phyloP scores from a whole-genome alignment of 2,329 filamentous ascomycete species.

The Aureobasidium sp. region DNA sequence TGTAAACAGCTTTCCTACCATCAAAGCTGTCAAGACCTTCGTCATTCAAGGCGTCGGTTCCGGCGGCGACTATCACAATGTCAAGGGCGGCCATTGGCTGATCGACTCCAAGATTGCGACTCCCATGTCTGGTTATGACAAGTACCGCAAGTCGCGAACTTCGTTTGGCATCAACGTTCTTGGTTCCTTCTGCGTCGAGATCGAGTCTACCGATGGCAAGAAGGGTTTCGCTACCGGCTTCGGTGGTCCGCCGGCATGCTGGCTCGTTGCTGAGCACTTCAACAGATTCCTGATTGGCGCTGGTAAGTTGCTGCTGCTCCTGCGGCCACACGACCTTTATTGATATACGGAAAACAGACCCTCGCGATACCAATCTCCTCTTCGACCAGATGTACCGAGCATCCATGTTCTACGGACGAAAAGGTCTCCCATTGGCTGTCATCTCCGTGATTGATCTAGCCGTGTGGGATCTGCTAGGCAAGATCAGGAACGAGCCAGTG shows the following conservation, averaged over 20 bases:
- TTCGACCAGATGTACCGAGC: slow-evolving; percentile 96
- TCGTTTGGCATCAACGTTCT: slow-evolving; percentile 95
- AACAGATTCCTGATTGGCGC: slow-evolving; percentile 83
- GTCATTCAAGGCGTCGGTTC: slow-evolving; percentile 58
- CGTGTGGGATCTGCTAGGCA: slow-evolving; percentile 85
- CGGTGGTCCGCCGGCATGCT: slow-evolving; percentile 86
- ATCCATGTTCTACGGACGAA: slow-evolving; percentile 94
- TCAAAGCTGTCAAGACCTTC: slow-evolving; percentile 68
- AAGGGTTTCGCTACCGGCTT: slow-evolving; percentile 92
- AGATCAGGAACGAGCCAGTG: slow-evolving; percentile 85
- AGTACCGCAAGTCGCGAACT: slow-evolving; percentile 80
- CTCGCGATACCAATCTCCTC: slow-evolving; percentile 80
- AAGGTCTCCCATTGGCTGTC: slow-evolving; percentile 80
- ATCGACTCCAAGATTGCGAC: slow-evolving; percentile 90
- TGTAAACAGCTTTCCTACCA: slow-evolving; percentile 59
- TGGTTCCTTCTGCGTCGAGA: slow-evolving; percentile 84
- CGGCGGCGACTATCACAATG: slow-evolving; percentile 89
- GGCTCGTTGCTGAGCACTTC: slow-evolving; percentile 90
- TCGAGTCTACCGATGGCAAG: slow-evolving; percentile 84
- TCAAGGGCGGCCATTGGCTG: slow-evolving; percentile 67
- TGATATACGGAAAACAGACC: slow-evolving; percentile 50
- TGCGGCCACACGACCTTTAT: neutral
- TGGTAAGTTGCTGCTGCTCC: slow-evolving; percentile 33
- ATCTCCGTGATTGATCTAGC: slow-evolving; percentile 94
- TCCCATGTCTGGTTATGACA: slow-evolving; percentile 81